A percentile compares a stretch with the other conserved stretches of the same genome.
These are phyloP conservation scores for Aphanomyces cochlioides DNA, from an alignment of 352 stramenopile genomes.

Conservation along the genomic window DNA sequence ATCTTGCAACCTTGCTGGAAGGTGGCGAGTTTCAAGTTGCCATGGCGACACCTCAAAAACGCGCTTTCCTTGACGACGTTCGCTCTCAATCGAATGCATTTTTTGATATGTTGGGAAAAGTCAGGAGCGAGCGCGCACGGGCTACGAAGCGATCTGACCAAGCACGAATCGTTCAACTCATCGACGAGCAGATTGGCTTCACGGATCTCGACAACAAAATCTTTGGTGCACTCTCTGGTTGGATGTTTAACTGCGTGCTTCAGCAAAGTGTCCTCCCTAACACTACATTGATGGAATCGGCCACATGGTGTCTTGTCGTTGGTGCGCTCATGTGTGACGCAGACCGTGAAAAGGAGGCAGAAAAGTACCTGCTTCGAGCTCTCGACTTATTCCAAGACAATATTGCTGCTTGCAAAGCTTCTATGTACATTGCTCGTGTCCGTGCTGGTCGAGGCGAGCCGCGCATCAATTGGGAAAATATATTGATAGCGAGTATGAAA, in stretches of 20 bases:
- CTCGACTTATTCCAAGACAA: not conserved
- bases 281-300: not conserved
- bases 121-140: not conserved
- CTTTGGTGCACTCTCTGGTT: not conserved
- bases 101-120: conserved; percentile 12
- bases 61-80: conserved; percentile 15
- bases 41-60: not conserved
- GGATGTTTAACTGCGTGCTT: not conserved
- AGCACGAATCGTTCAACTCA: not conserved
- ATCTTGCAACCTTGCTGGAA: not conserved
- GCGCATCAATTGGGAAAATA: not conserved
- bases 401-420: not conserved
- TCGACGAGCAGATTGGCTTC: not conserved
- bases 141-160: conserved; percentile 3
- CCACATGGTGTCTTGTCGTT: not conserved
- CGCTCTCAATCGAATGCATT: not conserved
- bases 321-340: not conserved
- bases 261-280: not conserved
- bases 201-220: not conserved
- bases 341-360: not conserved
- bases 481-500: not conserved
- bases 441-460: not conserved
- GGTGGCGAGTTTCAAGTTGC: conserved; percentile 9
- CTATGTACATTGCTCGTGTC: not conserved
- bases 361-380: not conserved